phyloP scores from a whole-genome alignment of 1,139 yeast genomes.

The Pichia sp. region DNA sequence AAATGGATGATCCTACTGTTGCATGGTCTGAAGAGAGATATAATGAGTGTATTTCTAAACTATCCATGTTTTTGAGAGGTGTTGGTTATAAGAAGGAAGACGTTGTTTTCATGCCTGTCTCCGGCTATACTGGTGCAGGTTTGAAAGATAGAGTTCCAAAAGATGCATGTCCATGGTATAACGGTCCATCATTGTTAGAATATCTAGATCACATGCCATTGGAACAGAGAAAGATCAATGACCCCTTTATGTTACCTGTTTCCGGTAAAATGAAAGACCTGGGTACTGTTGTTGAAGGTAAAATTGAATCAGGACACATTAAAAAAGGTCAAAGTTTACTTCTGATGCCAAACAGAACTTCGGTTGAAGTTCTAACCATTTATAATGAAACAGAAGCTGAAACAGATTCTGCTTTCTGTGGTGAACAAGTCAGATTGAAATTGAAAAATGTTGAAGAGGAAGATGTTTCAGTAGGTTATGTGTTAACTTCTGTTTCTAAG shows the following conservation, averaged over 20 bases:
- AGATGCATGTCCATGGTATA: slow-evolving; percentile 83
- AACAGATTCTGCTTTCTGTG: slow-evolving; percentile 83
- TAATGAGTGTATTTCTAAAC: slow-evolving; percentile 86
- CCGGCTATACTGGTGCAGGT: slow-evolving; percentile 97
- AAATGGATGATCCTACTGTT: slow-evolving; percentile 98
- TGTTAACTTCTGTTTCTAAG: slow-evolving; percentile 71
- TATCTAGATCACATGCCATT: slow-evolving; percentile 78
- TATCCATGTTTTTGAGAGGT: slow-evolving; percentile 72
- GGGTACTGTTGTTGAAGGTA: slow-evolving; percentile 97
- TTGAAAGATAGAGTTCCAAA: slow-evolving; percentile 74
- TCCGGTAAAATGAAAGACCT: slow-evolving; percentile 91
- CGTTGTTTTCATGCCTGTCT: slow-evolving; percentile 89
- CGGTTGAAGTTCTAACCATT: slow-evolving; percentile 78
- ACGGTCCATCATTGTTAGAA: slow-evolving; percentile 86
- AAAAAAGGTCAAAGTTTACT: slow-evolving; percentile 69
- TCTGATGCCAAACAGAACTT: slow-evolving; percentile 85
- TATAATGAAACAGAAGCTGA: slow-evolving; percentile 95
- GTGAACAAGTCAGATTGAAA: slow-evolving; percentile 94
- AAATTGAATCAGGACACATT: slow-evolving; percentile 91
- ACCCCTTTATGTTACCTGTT: slow-evolving; percentile 95
- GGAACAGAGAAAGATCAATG: slow-evolving; percentile 78
- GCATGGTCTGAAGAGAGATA: slow-evolving; percentile 94
- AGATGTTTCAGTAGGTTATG: slow-evolving; percentile 87
- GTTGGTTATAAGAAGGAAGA: slow-evolving; percentile 87
- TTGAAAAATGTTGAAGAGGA: slow-evolving; percentile 96